phyloP scores from a whole-genome alignment of 1,284 basidiomycete species.

The Ceratobasidium sp. region DNA sequence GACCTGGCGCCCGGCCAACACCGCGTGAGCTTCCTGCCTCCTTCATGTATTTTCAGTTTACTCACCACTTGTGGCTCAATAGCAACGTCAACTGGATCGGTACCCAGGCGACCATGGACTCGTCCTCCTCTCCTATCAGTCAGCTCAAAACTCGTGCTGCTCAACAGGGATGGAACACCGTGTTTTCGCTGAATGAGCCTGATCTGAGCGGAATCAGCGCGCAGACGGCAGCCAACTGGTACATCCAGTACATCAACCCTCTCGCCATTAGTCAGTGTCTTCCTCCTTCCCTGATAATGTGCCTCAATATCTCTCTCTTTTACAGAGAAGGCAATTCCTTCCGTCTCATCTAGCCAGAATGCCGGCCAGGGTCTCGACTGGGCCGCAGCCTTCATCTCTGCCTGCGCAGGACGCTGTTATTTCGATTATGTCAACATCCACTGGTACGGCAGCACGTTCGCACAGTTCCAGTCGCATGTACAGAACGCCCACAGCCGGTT shows the following conservation, averaged over 20 bases:
- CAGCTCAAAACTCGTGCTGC: conserved; percentile 42
- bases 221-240: conserved; percentile 18
- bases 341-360: conserved; percentile 24
- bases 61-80: background rate
- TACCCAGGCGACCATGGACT: conserved; percentile 33
- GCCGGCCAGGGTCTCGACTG: conserved; percentile 41
- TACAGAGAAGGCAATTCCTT: conserved; percentile 35
- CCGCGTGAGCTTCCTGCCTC: conserved; percentile 26
- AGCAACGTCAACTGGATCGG: conserved; percentile 44
- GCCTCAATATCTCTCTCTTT: background rate
- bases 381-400: no score
- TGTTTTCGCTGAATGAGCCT: conserved; percentile 43
- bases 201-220: conserved; percentile 39
- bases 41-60: background rate
- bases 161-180: conserved; percentile 40
- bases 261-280: conserved; percentile 33
- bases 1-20: conserved; percentile 41
- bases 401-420: conserved; percentile 38
- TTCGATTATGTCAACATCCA: conserved; percentile 45
- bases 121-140: conserved; percentile 33
- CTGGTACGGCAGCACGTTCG: conserved; percentile 42
- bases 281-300: background rate
- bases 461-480: conserved; percentile 37
- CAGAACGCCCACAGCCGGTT: no score
- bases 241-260: no score